Percentiles rank a stretch among this genome's conserved stretches.
Evolutionary conservation across 2,329 filamentous ascomycete species (phyloP).

Genomic region (Microsporum audouinii): DNA sequence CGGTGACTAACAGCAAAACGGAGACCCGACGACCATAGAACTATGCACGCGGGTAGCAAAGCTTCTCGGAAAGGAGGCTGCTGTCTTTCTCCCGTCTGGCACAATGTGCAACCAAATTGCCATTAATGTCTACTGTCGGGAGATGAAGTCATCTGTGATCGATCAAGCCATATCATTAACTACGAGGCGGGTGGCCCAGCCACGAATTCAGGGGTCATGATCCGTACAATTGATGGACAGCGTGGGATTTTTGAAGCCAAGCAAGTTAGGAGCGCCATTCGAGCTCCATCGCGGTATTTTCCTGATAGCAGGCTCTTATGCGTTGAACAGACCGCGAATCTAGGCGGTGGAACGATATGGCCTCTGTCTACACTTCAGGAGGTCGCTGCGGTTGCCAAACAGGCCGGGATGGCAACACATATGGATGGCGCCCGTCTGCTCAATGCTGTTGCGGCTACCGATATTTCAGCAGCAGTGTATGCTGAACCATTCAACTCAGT

Average conservation of each 20-base stretch:
- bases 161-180: slow-evolving; percentile 12
- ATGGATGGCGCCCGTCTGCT: slow-evolving; percentile 64
- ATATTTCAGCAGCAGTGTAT: slow-evolving; percentile 51
- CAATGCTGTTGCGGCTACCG: slow-evolving; percentile 59
- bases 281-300: slow-evolving; percentile 3
- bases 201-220: slow-evolving; percentile 42
- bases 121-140: slow-evolving; percentile 11
- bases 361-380: slow-evolving; percentile 55
- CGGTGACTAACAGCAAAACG: slow-evolving; percentile 16
- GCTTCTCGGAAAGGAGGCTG: slow-evolving; percentile 14
- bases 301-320: slow-evolving; percentile 22
- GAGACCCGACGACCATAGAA: slow-evolving; percentile 14
- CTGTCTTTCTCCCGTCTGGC: slow-evolving; percentile 16
- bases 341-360: slow-evolving; percentile 64
- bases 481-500: slow-evolving; percentile 56
- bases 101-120: slow-evolving; percentile 20
- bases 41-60: slow-evolving; percentile 15
- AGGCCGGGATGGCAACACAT: slow-evolving; percentile 53
- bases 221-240: not conserved
- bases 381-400: slow-evolving; percentile 54
- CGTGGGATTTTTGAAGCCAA: not conserved
- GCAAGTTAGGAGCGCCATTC: not conserved
- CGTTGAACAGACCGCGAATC: slow-evolving; percentile 53
- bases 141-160: slow-evolving; percentile 16
- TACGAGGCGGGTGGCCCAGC: slow-evolving; percentile 13